Conservation (phyloP, 441 rosid genomes). For the Omphalea diandra region DNA sequence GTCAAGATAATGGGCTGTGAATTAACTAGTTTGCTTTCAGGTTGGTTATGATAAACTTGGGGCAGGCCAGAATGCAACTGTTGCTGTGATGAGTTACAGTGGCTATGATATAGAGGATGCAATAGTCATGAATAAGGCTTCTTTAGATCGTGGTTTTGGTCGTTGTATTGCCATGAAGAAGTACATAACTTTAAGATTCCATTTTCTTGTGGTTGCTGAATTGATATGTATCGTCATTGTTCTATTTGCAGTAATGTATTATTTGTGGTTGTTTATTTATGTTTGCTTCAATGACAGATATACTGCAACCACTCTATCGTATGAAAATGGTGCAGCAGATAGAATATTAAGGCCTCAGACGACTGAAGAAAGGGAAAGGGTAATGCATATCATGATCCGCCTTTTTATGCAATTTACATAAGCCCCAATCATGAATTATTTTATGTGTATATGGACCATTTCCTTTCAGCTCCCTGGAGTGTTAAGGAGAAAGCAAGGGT, state of each 20-base stretch:
- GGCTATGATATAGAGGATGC: slow-evolving; percentile 99
- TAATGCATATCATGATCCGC: slow-evolving; percentile 30
- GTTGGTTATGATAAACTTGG: slow-evolving; percentile 98
- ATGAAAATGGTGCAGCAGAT: slow-evolving; percentile 50
- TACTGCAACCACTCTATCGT: slow-evolving; percentile 45
- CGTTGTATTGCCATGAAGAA: slow-evolving; percentile 95
- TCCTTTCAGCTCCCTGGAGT: no score
- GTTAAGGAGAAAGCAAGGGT: no score
- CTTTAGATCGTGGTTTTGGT: slow-evolving; percentile 98
- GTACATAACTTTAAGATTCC: slow-evolving; percentile 34
- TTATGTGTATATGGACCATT: no score
- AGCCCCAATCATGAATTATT: not conserved
- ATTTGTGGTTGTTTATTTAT: slow-evolving; percentile 17
- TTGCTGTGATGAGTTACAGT: slow-evolving; percentile 95
- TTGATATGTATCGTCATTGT: not conserved
- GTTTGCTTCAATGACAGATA: slow-evolving; percentile 43
- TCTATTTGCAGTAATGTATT: not conserved
- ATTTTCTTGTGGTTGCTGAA: slow-evolving; percentile 4
- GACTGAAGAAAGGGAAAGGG: slow-evolving; percentile 78
- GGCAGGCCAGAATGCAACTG: slow-evolving; percentile 99
- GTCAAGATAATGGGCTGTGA: slow-evolving; percentile 18
- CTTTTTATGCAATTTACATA: no score
- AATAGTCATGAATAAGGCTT: slow-evolving; percentile 95
- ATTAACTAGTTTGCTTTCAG: slow-evolving; percentile 47
- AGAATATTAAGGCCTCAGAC: slow-evolving; percentile 68